Percentiles rank a stretch among this genome's conserved stretches.
These are phyloP conservation scores for Diaporthe longicolla DNA, from an alignment of 2,329 filamentous ascomycete species.

Conservation along the genomic window DNA sequence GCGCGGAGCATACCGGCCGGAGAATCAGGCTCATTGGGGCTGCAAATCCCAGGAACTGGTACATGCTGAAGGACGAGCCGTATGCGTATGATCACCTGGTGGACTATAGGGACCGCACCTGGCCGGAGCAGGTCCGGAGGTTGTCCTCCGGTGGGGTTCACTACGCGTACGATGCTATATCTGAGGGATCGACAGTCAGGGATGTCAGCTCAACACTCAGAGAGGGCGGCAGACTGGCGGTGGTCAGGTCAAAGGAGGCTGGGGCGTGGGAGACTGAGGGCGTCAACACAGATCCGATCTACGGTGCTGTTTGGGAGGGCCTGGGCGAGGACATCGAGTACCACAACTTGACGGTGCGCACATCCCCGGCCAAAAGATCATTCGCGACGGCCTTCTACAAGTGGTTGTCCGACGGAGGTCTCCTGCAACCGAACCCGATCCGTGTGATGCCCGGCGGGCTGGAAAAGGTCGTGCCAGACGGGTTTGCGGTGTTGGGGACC, in stretches of 20 bases:
- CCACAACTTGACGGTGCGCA: conserved; percentile 48
- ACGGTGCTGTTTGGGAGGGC: conserved; percentile 60
- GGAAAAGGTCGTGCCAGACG: conserved; percentile 48
- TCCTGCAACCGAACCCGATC: conserved; percentile 50
- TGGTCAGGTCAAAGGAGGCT: conserved; percentile 50
- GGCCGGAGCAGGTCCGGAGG: conserved; percentile 50
- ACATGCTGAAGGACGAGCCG: conserved; percentile 49
- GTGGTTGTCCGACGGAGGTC: conserved; percentile 49
- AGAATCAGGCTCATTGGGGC: conserved; percentile 49
- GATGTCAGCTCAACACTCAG: conserved; percentile 49
- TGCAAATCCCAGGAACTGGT: conserved; percentile 48
- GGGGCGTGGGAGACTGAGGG: conserved; percentile 49
- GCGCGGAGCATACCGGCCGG: conserved; percentile 35
- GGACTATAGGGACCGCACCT: conserved; percentile 54
- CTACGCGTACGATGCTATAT: conserved; percentile 57
- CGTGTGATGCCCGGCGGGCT: conserved; percentile 52
- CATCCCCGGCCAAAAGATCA: conserved; percentile 46
- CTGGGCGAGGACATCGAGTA: conserved; percentile 58
- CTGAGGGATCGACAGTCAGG: conserved; percentile 54
- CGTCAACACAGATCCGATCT: conserved; percentile 52
- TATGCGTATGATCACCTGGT: conserved; percentile 57
- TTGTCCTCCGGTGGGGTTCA: conserved; percentile 51
- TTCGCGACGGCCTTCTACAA: conserved; percentile 55
- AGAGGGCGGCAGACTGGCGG: conserved; percentile 47
- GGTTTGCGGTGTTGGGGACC: conserved; percentile 48